Base-by-base conservation (phyloP, 768 basidiomycete genomes). In the Leccinum imitatum region DNA sequence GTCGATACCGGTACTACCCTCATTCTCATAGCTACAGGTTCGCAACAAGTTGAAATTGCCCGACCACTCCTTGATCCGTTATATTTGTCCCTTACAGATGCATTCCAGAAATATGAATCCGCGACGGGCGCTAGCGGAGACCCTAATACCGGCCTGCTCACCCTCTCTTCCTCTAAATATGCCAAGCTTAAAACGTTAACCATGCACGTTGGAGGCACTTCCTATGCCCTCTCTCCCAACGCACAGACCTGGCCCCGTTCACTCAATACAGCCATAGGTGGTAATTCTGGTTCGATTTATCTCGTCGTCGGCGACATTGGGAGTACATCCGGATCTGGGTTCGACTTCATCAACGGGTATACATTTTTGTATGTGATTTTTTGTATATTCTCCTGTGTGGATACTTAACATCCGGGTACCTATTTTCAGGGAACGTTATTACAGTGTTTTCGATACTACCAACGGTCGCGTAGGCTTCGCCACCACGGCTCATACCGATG, bases 241-340 rank as follows among this genome's bases (percentile, higher is more conserved):
- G 74, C 65, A 3, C 75, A 76, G 55, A 74, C 74, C 59, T 76
- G 74, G 71, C 75, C 75, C 2, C 71, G 70, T 47, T 67, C 69
- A 14, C 64, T 76, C 31, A 74, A 75, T 64, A 39, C 61, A 8
- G 59, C 19, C 21, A 61, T 76, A 25, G 75, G 75, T 11, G 75
- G 73, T 6, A 60, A 10, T 25, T 23, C 69, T 8, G 8, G 53
- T 13, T 47, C 37, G 33, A 73, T 75, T 23, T 74, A 73, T 53
- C 72, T 76, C 30, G 23, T 76, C 54, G 53, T 76, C n/a, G 4
- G 23, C 37, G 70, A 73, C 52, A 50, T 71, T 8, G 70, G 67
- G 0, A 54, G 6, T 3, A 0, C 55, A 3, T 64, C 60, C 4
- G 65, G 66, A 6, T 48, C 54, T 31, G 67, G 64, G 10, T 27